Evolutionary conservation across 2,329 filamentous ascomycete genomes (phyloP), one percentile per base, ranked within the genome.

Genomic region (Colletotrichum sp.): DNA sequence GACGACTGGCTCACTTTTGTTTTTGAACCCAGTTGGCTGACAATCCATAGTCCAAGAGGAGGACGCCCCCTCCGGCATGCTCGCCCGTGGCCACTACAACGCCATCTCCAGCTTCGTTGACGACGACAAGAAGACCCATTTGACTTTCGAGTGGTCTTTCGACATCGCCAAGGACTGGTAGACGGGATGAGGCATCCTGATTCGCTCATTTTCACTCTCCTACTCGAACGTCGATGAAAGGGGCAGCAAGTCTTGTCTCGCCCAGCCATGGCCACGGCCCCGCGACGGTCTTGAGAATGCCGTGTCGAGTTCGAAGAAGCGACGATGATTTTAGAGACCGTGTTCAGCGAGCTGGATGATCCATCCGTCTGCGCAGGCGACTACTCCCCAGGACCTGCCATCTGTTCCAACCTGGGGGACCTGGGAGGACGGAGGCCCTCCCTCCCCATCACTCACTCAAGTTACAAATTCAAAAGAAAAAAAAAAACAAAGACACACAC

Each of bases 91-190:
- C 78, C 93, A 96, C 86, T 99, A 99, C 90, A 94, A 94, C 77
- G 96, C 96, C 78, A 86, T 93, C 77, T 98, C 96, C 79, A 95
- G 92, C 86, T 99, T 99, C 85, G 91, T 98, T 77, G 97, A 99
- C 84, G 97, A 99, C 82, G 97, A 99, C 87, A 94, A 97, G 85
- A 93, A 95, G 86, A 93, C 91, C 78, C 96, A 99, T 86, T 90
- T 99, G 78, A 90, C 94, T 84, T 99, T 99, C 85, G 94, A 98
- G 82, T 99, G 97, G 97, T 93, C 93, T 77, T 99, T 99, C 82
- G 94, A 98, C 83, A 98, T 99, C 84, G 91, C 94, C 87, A 99
- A 99, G 91, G 95, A 98, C 84, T 99, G 97, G 97, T 95, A 93
- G 79, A 80, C 34, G 10, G 28, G 36, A 73, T 21, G 18, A 43